These are phyloP conservation scores for Spathaspora hagerdaliae DNA, from an alignment of 805 yeast species.

Conservation along the genomic window DNA sequence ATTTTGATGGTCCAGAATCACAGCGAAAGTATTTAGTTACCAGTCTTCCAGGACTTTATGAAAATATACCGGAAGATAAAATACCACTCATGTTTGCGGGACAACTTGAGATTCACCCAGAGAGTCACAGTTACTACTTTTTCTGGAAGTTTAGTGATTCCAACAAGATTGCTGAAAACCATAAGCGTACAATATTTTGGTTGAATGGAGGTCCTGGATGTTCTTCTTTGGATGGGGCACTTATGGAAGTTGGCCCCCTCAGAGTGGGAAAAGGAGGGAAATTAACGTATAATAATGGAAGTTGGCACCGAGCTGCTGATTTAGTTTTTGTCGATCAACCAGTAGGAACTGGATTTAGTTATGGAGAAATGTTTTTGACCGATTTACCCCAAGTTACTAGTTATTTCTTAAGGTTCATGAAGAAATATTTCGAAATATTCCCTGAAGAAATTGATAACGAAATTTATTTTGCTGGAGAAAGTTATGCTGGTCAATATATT, in stretches of 20 bases:
- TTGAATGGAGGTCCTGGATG: constrained; percentile 99
- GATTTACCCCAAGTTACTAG: constrained; percentile 55
- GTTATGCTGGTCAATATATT: constrained; percentile 95
- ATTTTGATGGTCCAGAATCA: constrained; percentile 2
- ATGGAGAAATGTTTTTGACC: constrained; percentile 48
- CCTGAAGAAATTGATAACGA: constrained; percentile 67
- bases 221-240: constrained; percentile 95
- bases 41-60: constrained; percentile 34
- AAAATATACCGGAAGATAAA: constrained; percentile 26
- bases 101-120: constrained; percentile 53
- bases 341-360: constrained; percentile 87
- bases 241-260: constrained; percentile 89
- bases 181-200: constrained; percentile 68
- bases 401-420: constrained; percentile 64
- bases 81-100: constrained; percentile 62
- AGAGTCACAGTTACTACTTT: constrained; percentile 57
- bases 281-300: constrained; percentile 59
- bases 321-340: constrained; percentile 92
- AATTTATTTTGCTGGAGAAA: constrained; percentile 85
- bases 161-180: constrained; percentile 23
- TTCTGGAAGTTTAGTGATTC: constrained; percentile 68
- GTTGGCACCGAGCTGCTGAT: constrained; percentile 82
- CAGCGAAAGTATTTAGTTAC: constrained; percentile 23
- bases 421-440: constrained; percentile 62
- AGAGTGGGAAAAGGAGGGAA: constrained; percentile 46